Evolutionary conservation across 78 protist species (phyloP).

Genomic region (Dictyostelium brefeldianum): DNA sequence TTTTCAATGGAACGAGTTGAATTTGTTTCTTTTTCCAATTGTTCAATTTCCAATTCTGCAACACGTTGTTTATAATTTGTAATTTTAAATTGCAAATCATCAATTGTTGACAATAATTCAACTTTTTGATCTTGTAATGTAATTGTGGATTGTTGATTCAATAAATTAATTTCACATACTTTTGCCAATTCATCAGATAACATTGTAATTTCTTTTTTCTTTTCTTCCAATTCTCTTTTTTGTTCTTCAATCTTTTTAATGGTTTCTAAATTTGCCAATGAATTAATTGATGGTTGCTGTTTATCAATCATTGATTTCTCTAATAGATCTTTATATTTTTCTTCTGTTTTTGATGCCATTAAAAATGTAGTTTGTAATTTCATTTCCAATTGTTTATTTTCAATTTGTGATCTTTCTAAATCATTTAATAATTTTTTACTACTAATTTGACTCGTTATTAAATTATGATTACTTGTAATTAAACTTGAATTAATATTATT

Average conservation of each 20-base stretch:
- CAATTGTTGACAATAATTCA: not conserved
- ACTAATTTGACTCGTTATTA: not conserved
- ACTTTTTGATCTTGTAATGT: not conserved
- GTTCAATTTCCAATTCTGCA: not conserved
- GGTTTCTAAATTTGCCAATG: not conserved
- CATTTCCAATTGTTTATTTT: conserved; percentile 25
- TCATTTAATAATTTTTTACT: not conserved
- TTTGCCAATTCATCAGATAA: conserved; percentile 9
- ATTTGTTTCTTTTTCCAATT: no score
- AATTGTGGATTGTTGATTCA: not conserved
- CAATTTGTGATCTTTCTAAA: not conserved
- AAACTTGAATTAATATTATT: not conserved
- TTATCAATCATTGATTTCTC: conserved; percentile 49
- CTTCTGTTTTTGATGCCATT: conserved; percentile 58
- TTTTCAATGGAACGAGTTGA: no score
- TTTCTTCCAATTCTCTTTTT: conserved; percentile 22
- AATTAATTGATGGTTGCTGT: not conserved
- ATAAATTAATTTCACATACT: not conserved
- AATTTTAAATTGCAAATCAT: not conserved
- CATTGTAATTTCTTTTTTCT: not conserved
- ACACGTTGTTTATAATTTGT: not conserved
- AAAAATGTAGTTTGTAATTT: conserved; percentile 62
- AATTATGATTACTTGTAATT: not conserved
- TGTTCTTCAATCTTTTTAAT: conserved; percentile 16
- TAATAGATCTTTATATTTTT: conserved; percentile 59